Percentiles rank a stretch among this genome's conserved stretches.
Conservation (phyloP, 352 stramenopile genomes). For the Globisporangium camurandrum region DNA sequence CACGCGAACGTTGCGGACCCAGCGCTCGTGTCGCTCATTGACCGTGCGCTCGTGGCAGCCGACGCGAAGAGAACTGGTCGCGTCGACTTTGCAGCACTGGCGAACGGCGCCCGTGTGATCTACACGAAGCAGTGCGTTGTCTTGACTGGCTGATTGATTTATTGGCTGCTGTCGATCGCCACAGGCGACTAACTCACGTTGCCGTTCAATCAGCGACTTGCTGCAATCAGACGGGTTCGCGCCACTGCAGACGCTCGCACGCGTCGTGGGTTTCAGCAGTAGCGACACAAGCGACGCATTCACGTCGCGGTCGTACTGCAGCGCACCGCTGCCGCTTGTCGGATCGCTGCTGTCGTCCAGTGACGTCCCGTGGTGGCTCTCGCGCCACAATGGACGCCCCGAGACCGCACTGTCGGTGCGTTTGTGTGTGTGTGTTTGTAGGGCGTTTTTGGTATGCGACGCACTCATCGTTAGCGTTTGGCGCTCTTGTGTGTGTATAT, state of each 20-base stretch:
- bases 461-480: no score
- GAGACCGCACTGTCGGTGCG: constrained; percentile 75
- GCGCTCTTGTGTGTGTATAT: neutral
- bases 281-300: constrained; percentile 22
- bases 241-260: constrained; percentile 20
- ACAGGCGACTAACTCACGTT: neutral
- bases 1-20: constrained; percentile 48
- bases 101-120: constrained; percentile 57
- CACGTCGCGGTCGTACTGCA: constrained; percentile 51
- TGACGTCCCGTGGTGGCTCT: constrained; percentile 71
- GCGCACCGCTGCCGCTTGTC: constrained; percentile 26
- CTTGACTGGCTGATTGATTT: no score
- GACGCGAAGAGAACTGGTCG: constrained; percentile 43
- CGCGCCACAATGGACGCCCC: constrained; percentile 58
- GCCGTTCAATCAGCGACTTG: constrained; percentile 37
- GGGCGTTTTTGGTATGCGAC: no score
- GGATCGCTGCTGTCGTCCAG: constrained; percentile 30
- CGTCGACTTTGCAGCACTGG: constrained; percentile 57
- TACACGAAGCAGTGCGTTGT: constrained; percentile 38
- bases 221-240: constrained; percentile 26
- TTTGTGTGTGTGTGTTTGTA: no score
- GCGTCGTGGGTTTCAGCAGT: constrained; percentile 22
- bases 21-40: constrained; percentile 49
- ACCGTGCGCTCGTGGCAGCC: constrained; percentile 20
- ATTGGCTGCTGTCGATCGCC: neutral